phyloP scores from a whole-genome alignment of 305 asterid species.

The Andrographis paniculata region DNA sequence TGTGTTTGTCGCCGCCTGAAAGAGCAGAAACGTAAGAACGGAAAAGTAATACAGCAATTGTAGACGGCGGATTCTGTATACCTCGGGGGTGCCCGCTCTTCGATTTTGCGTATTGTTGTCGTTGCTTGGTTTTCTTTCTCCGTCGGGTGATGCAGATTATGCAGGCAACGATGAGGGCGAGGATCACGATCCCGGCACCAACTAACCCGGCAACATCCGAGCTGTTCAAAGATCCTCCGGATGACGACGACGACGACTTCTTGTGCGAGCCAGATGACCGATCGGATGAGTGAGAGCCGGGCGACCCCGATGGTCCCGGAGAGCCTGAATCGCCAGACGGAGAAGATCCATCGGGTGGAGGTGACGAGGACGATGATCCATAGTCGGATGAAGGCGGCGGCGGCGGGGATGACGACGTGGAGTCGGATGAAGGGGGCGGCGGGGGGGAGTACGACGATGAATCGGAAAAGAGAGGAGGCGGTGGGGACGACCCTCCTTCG shows the following conservation, averaged over 20 bases:
- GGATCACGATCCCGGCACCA: constrained; percentile 22
- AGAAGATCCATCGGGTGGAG: constrained; percentile 18
- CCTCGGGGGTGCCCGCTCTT: constrained; percentile 30
- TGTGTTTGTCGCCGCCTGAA: constrained; percentile 23
- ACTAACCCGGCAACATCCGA: constrained; percentile 24
- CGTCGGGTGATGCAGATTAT: constrained; percentile 26
- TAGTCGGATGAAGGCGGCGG: constrained; percentile 11
- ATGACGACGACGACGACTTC: too few species aligned
- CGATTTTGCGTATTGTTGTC: constrained; percentile 17
- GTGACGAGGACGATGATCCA: too few species aligned
- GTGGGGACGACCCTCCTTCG: constrained; percentile 7
- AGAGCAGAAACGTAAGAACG: too few species aligned
- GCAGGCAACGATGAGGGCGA: constrained; percentile 22
- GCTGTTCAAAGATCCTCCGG: constrained; percentile 10
- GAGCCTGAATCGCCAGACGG: constrained; percentile 5
- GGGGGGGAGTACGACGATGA: constrained; percentile 9
- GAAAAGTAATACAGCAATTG: too few species aligned
- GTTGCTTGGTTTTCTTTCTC: constrained; percentile 26
- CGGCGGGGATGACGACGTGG: constrained; percentile 22
- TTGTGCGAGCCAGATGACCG: neutral
- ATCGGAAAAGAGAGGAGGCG: constrained; percentile 20
- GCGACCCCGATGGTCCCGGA: constrained; percentile 1
- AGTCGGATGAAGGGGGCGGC: constrained; percentile 10
- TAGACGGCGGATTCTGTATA: constrained; percentile 13
- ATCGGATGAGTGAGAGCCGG: neutral